Evolutionary conservation across 169 alveolate species (phyloP).

Genomic region (Perkinsus olseni): DNA sequence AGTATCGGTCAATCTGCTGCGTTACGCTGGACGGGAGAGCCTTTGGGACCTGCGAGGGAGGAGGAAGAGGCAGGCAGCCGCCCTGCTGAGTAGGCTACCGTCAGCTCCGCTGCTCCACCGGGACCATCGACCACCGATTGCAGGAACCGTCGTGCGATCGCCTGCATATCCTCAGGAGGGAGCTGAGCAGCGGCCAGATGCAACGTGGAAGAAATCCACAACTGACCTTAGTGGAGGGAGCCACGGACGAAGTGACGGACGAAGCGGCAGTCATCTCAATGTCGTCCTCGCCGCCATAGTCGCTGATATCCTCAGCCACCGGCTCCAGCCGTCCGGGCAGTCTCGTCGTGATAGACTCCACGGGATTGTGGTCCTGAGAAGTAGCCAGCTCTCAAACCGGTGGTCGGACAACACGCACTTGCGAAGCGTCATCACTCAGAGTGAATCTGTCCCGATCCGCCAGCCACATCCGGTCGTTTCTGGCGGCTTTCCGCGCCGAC

Average conservation of each 20-base stretch:
- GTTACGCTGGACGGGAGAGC: background rate
- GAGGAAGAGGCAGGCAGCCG: background rate
- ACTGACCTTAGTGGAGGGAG: no score
- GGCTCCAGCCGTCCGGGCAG: background rate
- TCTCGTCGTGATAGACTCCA: background rate
- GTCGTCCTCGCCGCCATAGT: background rate
- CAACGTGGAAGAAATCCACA: background rate
- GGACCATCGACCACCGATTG: background rate
- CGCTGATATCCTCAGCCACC: background rate
- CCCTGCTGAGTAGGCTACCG: background rate
- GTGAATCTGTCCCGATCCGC: background rate
- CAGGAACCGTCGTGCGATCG: background rate
- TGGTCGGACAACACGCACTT: background rate
- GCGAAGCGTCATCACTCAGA: background rate
- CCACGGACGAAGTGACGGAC: no score
- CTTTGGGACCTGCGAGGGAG: background rate
- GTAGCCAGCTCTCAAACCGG: background rate
- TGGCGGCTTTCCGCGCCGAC: background rate
- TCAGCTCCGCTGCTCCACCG: background rate
- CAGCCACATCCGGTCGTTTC: background rate
- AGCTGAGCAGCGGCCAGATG: background rate
- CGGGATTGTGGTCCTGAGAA: background rate
- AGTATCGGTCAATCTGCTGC: background rate
- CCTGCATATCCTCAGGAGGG: background rate
- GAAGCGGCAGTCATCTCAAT: background rate